These are phyloP conservation scores for Batrachochytrium dendrobatidis DNA, from an alignment of 371 early-diverging fungal genomes.

Conservation along the genomic window DNA sequence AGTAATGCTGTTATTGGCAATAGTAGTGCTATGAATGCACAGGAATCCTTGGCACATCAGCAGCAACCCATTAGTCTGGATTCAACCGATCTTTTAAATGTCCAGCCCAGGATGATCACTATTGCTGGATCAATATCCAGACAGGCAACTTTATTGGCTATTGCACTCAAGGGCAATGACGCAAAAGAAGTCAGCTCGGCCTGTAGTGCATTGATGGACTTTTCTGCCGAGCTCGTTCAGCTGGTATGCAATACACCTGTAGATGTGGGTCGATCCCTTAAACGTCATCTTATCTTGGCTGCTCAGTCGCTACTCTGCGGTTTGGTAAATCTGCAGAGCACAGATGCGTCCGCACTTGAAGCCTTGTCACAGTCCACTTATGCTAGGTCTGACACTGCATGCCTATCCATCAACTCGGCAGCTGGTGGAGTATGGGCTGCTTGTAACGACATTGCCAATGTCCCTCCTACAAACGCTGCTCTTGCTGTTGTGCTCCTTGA, in stretches of 20 bases:
- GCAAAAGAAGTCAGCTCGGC: neutral
- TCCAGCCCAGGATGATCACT: neutral
- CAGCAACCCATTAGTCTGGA: too few species aligned
- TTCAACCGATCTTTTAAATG: neutral
- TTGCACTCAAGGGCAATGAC: neutral
- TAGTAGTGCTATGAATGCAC: too few species aligned
- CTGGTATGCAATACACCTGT: neutral
- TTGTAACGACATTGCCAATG: neutral
- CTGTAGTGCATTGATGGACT: neutral
- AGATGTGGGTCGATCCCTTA: neutral
- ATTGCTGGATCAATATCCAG: neutral
- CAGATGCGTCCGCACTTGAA: neutral
- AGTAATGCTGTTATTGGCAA: too few species aligned
- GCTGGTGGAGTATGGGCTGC: neutral
- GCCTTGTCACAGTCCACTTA: neutral
- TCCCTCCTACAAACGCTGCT: neutral
- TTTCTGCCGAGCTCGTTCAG: neutral
- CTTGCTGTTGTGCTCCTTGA: neutral
- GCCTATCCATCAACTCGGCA: neutral
- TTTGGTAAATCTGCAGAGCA: neutral
- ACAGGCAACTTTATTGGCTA: neutral
- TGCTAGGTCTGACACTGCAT: neutral
- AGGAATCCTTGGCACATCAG: too few species aligned
- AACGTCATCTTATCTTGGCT: neutral
- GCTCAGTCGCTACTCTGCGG: neutral